Percentiles rank a stretch among this genome's conserved stretches.
phyloP scores from a whole-genome alignment of 73 alveolate genomes.

The Paramecium pentaurelia region DNA sequence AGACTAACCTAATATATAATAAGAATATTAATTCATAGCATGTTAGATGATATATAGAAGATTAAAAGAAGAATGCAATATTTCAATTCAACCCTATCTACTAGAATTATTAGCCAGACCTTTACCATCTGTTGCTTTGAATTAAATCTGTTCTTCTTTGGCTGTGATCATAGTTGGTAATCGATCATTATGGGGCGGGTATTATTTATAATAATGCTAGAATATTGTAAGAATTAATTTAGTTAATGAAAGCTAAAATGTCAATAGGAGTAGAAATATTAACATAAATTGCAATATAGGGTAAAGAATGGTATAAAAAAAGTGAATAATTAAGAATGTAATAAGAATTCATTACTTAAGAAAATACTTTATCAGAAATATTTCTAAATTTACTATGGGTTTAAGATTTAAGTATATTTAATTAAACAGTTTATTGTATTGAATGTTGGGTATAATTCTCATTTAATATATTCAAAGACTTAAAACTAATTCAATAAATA shows the following conservation, averaged over 20 bases:
- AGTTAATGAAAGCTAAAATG: neutral
- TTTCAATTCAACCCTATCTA: neutral
- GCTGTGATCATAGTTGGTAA: constrained; percentile 25
- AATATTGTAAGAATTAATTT: neutral
- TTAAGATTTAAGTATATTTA: neutral
- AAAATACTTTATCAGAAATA: neutral
- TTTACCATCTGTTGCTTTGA: constrained; percentile 30
- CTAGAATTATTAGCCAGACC: neutral
- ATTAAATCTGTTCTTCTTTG: neutral
- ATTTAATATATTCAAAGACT: neutral
- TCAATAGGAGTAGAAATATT: neutral
- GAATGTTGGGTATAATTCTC: neutral
- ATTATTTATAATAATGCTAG: neutral
- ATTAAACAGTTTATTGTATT: neutral
- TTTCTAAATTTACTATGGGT: neutral
- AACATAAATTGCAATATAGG: neutral
- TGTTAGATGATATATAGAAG: constrained; percentile 10
- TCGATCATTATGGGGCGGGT: constrained; percentile 30
- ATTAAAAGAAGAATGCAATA: constrained; percentile 2
- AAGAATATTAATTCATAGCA: neutral
- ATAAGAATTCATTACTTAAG: neutral
- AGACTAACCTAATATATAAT: neutral
- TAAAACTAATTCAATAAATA: neutral
- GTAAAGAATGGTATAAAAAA: constrained; percentile 15
- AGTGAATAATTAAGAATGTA: neutral